A percentile compares a stretch with the other conserved stretches of the same genome.
These are phyloP conservation scores for Boletales sp. DNA, from an alignment of 768 basidiomycete species.

Conservation along the genomic window DNA sequence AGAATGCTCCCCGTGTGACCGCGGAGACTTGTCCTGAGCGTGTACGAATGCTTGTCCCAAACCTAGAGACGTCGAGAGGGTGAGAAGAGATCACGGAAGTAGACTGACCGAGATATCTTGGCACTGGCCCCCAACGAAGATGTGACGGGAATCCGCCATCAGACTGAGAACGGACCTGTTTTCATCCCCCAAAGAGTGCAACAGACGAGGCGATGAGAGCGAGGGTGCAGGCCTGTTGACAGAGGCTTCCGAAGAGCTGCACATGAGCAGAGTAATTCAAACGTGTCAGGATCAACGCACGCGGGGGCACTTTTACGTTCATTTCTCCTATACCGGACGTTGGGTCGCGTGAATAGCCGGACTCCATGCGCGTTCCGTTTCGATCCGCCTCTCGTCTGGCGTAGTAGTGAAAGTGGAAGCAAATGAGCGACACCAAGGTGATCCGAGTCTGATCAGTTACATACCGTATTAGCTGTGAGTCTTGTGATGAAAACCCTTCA, in stretches of 20 bases:
- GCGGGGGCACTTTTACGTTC: conserved; percentile 19
- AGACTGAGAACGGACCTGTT: conserved; percentile 71
- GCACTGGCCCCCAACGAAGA: conserved; percentile 82
- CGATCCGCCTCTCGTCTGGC: not conserved
- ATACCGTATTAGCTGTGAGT: too few relatives aligned
- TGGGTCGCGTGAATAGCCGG: conserved; percentile 3
- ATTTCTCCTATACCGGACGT: conserved; percentile 1
- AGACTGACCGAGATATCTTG: conserved; percentile 66
- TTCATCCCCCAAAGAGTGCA: conserved; percentile 70
- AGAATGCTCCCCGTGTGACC: conserved; percentile 87
- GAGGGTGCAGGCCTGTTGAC: conserved; percentile 54
- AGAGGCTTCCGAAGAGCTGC: conserved; percentile 49
- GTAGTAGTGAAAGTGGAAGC: not conserved
- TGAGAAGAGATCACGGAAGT: not conserved
- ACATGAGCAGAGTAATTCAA: conserved; percentile 9
- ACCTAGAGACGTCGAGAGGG: conserved; percentile 50
- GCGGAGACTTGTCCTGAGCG: conserved; percentile 60
- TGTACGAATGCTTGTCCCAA: conserved; percentile 75
- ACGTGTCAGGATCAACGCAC: conserved; percentile 16
- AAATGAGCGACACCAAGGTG: too few relatives aligned
- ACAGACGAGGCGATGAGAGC: conserved; percentile 44
- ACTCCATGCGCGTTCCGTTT: conserved; percentile 1
- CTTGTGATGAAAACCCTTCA: too few relatives aligned
- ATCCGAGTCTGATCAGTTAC: too few relatives aligned
- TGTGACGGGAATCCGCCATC: conserved; percentile 65